phyloP scores from a whole-genome alignment of 441 rosid species.

The Gossypium gossypioides region DNA sequence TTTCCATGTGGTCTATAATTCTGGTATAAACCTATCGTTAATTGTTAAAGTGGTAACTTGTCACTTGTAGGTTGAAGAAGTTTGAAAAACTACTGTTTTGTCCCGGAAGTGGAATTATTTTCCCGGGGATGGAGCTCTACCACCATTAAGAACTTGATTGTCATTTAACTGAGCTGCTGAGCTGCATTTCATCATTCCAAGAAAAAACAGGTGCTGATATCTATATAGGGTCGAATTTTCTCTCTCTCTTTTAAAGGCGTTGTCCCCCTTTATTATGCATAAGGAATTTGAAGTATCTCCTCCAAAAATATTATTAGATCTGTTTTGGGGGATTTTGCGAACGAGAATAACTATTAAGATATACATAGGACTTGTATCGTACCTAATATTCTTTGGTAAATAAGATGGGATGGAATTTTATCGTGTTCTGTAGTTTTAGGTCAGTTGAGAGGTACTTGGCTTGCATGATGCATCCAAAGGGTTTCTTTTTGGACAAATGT shows the following conservation, averaged over 20 bases:
- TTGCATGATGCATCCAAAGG: background rate
- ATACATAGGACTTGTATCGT: background rate
- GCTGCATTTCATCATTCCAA: background rate
- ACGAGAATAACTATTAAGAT: background rate
- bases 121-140: background rate
- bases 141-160: background rate
- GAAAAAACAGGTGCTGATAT: background rate
- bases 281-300: background rate
- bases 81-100: conserved; percentile 25
- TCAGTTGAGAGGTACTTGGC: background rate
- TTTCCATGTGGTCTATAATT: background rate
- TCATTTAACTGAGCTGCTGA: background rate
- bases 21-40: background rate
- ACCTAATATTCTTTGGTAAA: background rate
- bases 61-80: conserved; percentile 66
- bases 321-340: background rate
- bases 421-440: background rate
- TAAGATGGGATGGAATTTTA: background rate
- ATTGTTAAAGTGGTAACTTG: background rate
- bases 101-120: background rate
- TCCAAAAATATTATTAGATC: background rate
- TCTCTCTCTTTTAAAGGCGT: background rate
- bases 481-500: background rate
- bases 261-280: background rate
- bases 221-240: background rate